A percentile compares a stretch with the other conserved stretches of the same genome.
phyloP scores from a whole-genome alignment of 306 rosid species.

The Amphicarpaea edgeworthii region DNA sequence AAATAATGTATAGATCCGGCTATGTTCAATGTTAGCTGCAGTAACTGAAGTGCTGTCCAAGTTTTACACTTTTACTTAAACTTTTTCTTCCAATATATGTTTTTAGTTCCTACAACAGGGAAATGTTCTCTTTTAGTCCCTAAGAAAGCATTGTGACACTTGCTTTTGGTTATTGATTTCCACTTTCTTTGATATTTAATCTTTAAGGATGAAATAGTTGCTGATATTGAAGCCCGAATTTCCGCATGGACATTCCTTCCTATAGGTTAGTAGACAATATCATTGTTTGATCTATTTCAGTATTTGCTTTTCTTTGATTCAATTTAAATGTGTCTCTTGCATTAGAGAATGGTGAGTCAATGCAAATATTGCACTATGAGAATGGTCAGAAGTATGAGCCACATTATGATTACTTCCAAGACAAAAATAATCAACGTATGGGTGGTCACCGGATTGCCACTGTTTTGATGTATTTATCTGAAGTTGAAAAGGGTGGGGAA shows the following conservation, averaged over 20 bases:
- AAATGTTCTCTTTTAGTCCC: background rate
- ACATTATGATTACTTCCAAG: slow-evolving; percentile 88
- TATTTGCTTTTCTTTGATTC: slow-evolving; percentile 12
- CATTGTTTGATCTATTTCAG: slow-evolving; percentile 25
- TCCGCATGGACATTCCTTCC: slow-evolving; percentile 98
- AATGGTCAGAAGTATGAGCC: slow-evolving; percentile 92
- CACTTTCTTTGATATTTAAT: slow-evolving; percentile 44
- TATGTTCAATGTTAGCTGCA: too few relatives aligned
- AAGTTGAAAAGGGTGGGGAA: slow-evolving; percentile 92
- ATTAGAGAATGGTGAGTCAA: slow-evolving; percentile 91
- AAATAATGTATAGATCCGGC: background rate
- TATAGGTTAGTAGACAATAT: slow-evolving; percentile 54
- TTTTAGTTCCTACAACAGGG: too few relatives aligned
- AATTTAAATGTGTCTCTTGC: slow-evolving; percentile 11
- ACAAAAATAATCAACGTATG: slow-evolving; percentile 70
- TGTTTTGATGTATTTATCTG: slow-evolving; percentile 91
- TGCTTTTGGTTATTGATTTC: slow-evolving; percentile 36
- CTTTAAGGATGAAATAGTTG: slow-evolving; percentile 76
- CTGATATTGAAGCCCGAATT: slow-evolving; percentile 74
- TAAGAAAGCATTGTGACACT: slow-evolving; percentile 19
- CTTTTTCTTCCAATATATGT: too few relatives aligned
- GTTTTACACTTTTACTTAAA: too few relatives aligned
- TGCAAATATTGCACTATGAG: slow-evolving; percentile 87
- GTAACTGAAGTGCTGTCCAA: too few relatives aligned
- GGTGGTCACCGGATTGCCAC: slow-evolving; percentile 98